Percentiles rank a stretch among this genome's conserved stretches.
These are phyloP conservation scores for Helicostylum pulchrum DNA, from an alignment of 192 early-diverging fungal species.

Conservation along the genomic window DNA sequence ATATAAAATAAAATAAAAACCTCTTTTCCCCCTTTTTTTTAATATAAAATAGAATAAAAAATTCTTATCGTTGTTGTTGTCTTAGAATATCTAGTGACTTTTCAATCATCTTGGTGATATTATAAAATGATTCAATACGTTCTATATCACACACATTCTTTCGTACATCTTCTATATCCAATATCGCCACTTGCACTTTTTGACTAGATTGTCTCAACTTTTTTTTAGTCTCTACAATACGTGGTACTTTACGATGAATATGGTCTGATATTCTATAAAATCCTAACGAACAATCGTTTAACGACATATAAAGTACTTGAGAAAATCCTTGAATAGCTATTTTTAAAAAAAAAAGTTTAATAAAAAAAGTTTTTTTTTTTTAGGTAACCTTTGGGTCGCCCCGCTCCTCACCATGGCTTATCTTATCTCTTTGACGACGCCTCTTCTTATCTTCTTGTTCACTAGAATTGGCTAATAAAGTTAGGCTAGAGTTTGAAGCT, in stretches of 20 bases:
- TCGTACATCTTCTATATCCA: slow-evolving; percentile 26
- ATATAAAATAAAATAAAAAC: too few relatives aligned
- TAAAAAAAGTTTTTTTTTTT: neutral
- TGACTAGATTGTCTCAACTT: neutral
- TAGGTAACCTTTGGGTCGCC: too few relatives aligned
- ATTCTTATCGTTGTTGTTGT: too few relatives aligned
- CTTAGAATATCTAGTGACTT: slow-evolving; percentile 14
- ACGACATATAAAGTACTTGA: slow-evolving; percentile 4
- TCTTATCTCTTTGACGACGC: slow-evolving; percentile 1
- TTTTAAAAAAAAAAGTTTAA: neutral
- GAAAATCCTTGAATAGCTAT: slow-evolving; percentile 12
- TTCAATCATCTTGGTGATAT: slow-evolving; percentile 21
- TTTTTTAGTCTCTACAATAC: slow-evolving; percentile 4
- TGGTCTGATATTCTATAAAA: slow-evolving; percentile 28
- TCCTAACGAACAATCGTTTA: slow-evolving; percentile 29
- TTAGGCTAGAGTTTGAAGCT: slow-evolving; percentile 25
- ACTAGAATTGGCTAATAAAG: slow-evolving; percentile 9
- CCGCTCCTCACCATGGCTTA: neutral
- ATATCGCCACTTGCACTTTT: slow-evolving; percentile 19
- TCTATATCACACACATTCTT: slow-evolving; percentile 16
- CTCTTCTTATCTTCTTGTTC: slow-evolving; percentile 16
- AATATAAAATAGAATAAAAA: neutral
- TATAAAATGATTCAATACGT: slow-evolving; percentile 17
- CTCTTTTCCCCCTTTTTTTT: slow-evolving; percentile 11
- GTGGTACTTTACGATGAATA: slow-evolving; percentile 30